These are phyloP conservation scores for Gaeumannomyces tritici DNA, from an alignment of 2,329 filamentous ascomycete genomes.

Conservation along the genomic window DNA sequence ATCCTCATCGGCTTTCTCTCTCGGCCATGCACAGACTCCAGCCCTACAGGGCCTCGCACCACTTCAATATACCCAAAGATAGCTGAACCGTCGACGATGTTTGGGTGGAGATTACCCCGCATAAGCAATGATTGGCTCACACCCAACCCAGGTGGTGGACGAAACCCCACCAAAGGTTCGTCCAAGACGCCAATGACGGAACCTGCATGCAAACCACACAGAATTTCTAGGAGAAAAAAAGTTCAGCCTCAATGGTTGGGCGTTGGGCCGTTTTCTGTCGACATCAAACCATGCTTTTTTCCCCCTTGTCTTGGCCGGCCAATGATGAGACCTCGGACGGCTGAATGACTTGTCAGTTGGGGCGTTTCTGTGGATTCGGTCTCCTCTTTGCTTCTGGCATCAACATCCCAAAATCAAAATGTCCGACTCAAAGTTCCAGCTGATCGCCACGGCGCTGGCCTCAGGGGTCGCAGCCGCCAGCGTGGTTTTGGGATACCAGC, in stretches of 20 bases:
- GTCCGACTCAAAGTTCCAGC: conserved; percentile 43
- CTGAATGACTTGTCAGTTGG: background rate
- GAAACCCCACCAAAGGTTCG: background rate
- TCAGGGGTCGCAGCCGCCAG: conserved; percentile 52
- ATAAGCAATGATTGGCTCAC: background rate
- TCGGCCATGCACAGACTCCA: too few species aligned
- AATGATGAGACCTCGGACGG: background rate
- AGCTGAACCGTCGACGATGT: too few species aligned
- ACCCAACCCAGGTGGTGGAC: background rate
- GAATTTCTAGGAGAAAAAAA: background rate
- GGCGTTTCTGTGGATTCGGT: background rate
- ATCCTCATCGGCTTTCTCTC: too few species aligned
- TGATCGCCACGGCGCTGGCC: conserved; percentile 60
- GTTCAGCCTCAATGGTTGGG: background rate
- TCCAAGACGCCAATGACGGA: background rate
- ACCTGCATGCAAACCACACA: background rate
- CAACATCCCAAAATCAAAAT: background rate
- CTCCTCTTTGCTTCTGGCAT: background rate
- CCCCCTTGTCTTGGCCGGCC: background rate
- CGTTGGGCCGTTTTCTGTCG: background rate
- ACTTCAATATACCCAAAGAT: too few species aligned
- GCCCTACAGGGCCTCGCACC: too few species aligned
- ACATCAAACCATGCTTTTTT: background rate
- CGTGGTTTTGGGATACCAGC: conserved; percentile 54
- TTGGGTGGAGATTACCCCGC: background rate